Percentiles rank a stretch among this genome's conserved stretches.
Conservation (phyloP, 225 moss, liverwort and hornwort genomes). For the Lunularia cruciata region DNA sequence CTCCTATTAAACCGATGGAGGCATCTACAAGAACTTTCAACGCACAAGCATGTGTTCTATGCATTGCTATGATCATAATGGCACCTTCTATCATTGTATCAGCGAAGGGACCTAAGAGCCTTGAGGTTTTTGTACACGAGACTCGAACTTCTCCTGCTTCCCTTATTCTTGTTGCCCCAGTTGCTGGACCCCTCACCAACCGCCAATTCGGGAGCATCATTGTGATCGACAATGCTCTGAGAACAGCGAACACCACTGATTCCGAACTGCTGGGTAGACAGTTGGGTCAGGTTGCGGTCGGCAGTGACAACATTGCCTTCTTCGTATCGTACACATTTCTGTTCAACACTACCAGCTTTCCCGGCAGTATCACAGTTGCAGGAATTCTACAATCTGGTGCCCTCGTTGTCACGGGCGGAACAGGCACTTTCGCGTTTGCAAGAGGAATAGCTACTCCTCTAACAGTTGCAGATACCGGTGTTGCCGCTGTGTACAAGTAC, state of each 20-base stretch:
- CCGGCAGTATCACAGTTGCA: constrained; percentile 8
- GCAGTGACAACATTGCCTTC: constrained; percentile 21
- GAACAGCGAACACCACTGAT: constrained; percentile 7
- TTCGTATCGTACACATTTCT: constrained; percentile 19
- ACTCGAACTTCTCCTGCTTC: constrained; percentile 9
- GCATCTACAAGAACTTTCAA: not conserved
- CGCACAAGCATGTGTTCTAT: not conserved
- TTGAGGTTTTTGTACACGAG: constrained; percentile 29
- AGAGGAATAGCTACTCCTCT: constrained; percentile 14
- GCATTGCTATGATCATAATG: no score
- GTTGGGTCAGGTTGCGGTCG: constrained; percentile 22
- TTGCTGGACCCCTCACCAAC: not conserved
- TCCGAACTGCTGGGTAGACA: constrained; percentile 26
- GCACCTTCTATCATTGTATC: no score
- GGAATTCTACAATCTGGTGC: constrained; percentile 22
- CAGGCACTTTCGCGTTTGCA: constrained; percentile 19
- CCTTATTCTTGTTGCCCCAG: constrained; percentile 22
- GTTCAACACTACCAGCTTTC: constrained; percentile 4
- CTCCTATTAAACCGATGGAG: no score
- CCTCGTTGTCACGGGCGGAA: constrained; percentile 23
- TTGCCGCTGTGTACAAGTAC: constrained; percentile 24
- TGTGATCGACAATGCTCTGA: constrained; percentile 27
- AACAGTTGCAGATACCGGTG: not conserved
- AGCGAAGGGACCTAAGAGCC: not conserved
- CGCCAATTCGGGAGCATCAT: constrained; percentile 11